Conservation (phyloP, 2,329 filamentous ascomycete genomes). For the Scytalidium sp. region DNA sequence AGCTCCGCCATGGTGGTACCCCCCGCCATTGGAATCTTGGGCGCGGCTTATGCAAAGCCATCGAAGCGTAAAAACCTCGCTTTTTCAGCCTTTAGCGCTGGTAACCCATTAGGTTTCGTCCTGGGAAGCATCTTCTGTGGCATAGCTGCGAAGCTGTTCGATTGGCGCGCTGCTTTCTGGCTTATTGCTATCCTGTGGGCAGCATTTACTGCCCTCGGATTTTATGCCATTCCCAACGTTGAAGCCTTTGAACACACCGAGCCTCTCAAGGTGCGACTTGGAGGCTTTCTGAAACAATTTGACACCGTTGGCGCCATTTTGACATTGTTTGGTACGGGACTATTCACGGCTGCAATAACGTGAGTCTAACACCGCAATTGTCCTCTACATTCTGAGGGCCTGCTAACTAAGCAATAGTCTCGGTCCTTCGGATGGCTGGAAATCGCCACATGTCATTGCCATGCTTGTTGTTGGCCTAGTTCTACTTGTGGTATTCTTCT, state of each 20-base stretch:
- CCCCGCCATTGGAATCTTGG: conserved; percentile 61
- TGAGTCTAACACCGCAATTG: too few species aligned
- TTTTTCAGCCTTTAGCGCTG: conserved; percentile 57
- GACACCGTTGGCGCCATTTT: conserved; percentile 59
- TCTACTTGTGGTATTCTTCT: conserved; percentile 55
- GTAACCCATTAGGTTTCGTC: conserved; percentile 37
- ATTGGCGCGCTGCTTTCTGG: conserved; percentile 62
- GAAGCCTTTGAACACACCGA: too few species aligned
- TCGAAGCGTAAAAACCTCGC: conserved; percentile 60
- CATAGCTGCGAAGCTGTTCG: conserved; percentile 57
- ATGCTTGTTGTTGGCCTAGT: conserved; percentile 57
- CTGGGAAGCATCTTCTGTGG: conserved; percentile 49
- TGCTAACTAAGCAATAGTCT: too few species aligned
- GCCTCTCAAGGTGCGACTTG: too few species aligned
- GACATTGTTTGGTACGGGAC: conserved; percentile 61
- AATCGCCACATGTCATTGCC: conserved; percentile 57
- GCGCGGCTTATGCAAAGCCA: conserved; percentile 57
- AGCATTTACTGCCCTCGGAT: conserved; percentile 52
- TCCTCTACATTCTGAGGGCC: too few species aligned
- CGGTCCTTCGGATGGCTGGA: conserved; percentile 55
- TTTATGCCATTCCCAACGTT: conserved; percentile 56
- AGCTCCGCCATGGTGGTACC: conserved; percentile 61
- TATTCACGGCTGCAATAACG: too few species aligned
- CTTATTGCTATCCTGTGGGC: conserved; percentile 65
- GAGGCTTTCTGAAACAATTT: conserved; percentile 46